Evolutionary conservation across 2,329 filamentous ascomycete species (phyloP).

Genomic region (Balansia obtecta): DNA sequence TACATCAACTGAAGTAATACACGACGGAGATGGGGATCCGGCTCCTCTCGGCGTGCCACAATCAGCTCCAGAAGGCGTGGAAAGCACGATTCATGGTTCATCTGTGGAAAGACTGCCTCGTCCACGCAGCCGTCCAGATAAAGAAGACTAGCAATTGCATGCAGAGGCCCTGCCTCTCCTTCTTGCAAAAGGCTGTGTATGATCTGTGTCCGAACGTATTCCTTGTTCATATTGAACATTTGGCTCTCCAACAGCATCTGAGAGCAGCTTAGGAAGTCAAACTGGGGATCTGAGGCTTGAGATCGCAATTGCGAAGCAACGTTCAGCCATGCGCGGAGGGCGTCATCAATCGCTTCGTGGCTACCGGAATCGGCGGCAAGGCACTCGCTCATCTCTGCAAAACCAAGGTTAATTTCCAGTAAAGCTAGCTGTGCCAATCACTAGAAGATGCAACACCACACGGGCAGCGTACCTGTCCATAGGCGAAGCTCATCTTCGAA

Average conservation of each 20-base stretch:
- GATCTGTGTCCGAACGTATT: conserved; percentile 87
- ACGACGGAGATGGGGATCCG: conserved; percentile 62
- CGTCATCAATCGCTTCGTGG: conserved; percentile 63
- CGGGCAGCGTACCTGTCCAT: conserved; percentile 57
- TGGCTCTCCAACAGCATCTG: conserved; percentile 64
- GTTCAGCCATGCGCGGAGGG: conserved; percentile 70
- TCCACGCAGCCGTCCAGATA: conserved; percentile 74
- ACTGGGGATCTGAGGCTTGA: conserved; percentile 61
- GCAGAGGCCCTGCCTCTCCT: conserved; percentile 68
- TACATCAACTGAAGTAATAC: conserved; percentile 81
- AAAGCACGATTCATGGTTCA: conserved; percentile 81
- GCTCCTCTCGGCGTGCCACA: conserved; percentile 47
- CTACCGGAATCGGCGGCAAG: conserved; percentile 34
- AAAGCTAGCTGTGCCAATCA: not conserved
- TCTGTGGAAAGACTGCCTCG: conserved; percentile 69
- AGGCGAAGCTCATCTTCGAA: conserved; percentile 76
- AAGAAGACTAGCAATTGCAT: conserved; percentile 72
- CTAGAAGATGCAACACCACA: not conserved
- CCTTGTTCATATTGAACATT: conserved; percentile 61
- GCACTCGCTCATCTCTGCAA: conserved; percentile 34
- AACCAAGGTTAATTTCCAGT: conserved; percentile 8
- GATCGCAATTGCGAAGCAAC: conserved; percentile 67
- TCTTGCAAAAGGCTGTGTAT: conserved; percentile 79
- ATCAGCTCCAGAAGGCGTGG: conserved; percentile 73
- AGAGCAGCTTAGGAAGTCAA: conserved; percentile 70